phyloP scores from a whole-genome alignment of 345 rosid genomes.

The Erucastrum elatum region DNA sequence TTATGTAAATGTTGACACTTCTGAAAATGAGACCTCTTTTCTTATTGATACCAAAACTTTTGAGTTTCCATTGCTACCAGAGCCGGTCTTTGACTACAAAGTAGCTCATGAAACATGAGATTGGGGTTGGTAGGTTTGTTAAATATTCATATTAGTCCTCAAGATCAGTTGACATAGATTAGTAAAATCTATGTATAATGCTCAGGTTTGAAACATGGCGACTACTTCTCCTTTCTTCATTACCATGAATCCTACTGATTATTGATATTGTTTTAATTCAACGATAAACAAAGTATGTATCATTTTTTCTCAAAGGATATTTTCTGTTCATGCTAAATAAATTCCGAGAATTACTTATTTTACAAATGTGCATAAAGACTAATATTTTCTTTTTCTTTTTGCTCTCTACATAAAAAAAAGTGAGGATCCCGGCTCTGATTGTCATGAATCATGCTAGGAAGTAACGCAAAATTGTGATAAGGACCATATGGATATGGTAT shows the following conservation, averaged over 20 bases:
- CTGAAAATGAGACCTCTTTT: neutral
- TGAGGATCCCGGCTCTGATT: too few relatives aligned
- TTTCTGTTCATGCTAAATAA: neutral
- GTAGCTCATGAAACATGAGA: neutral
- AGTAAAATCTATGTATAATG: neutral
- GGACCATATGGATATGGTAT: neutral
- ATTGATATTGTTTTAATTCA: neutral
- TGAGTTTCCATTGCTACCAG: neutral
- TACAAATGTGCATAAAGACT: neutral
- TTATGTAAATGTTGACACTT: slow-evolving; percentile 5
- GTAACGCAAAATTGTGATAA: neutral
- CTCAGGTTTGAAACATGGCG: neutral
- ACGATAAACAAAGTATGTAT: neutral
- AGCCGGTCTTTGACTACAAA: neutral
- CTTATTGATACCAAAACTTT: neutral
- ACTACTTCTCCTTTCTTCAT: neutral
- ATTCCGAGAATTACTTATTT: neutral
- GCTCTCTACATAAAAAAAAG: too few relatives aligned
- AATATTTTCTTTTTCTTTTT: too few relatives aligned
- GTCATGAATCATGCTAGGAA: too few relatives aligned
- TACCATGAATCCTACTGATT: neutral
- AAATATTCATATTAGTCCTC: neutral
- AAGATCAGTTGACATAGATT: neutral
- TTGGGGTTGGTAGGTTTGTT: neutral
- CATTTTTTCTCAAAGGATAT: neutral